Evolutionary conservation across 2,329 filamentous ascomycete species (phyloP).

Genomic region (Leptodontidium sp.): DNA sequence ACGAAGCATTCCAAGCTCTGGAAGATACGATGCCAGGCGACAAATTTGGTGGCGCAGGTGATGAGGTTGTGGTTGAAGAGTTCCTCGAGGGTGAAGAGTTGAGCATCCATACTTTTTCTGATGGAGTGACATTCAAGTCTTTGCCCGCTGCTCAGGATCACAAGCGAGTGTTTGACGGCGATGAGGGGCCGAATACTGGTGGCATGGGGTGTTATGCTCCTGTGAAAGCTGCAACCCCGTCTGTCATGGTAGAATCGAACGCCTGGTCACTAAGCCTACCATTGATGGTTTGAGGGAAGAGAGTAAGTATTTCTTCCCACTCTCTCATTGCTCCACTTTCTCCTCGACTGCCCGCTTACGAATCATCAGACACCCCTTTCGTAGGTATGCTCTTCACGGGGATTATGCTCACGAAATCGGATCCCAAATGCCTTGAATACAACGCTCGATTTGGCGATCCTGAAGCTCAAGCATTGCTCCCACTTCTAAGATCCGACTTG

Average conservation of each 20-base stretch:
- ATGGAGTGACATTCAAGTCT: conserved; percentile 84
- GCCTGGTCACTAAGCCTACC: conserved; percentile 84
- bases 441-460: conserved; percentile 94
- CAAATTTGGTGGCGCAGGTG: conserved; percentile 84
- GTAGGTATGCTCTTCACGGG: conserved; percentile 86
- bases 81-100: conserved; percentile 91
- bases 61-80: conserved; percentile 95
- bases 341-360: neutral
- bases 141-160: conserved; percentile 95
- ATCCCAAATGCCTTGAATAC: conserved; percentile 88
- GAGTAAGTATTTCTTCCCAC: conserved; percentile 54
- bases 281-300: conserved; percentile 88
- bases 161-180: conserved; percentile 91
- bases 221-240: conserved; percentile 72
- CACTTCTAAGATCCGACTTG: conserved; percentile 84
- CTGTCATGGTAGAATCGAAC: conserved; percentile 80
- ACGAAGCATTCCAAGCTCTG: conserved; percentile 83
- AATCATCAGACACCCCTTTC: conserved; percentile 52
- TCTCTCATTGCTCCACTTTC: neutral
- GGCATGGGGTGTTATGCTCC: conserved; percentile 98
- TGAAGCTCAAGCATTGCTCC: conserved; percentile 86
- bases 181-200: conserved; percentile 91
- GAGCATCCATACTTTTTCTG: conserved; percentile 88
- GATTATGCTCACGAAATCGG: conserved; percentile 85
- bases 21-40: conserved; percentile 89